Evolutionary conservation across 495 filamentous ascomycete genomes (phyloP), one percentile per base, ranked within the genome.

Genomic region (Neurospora sp.): DNA sequence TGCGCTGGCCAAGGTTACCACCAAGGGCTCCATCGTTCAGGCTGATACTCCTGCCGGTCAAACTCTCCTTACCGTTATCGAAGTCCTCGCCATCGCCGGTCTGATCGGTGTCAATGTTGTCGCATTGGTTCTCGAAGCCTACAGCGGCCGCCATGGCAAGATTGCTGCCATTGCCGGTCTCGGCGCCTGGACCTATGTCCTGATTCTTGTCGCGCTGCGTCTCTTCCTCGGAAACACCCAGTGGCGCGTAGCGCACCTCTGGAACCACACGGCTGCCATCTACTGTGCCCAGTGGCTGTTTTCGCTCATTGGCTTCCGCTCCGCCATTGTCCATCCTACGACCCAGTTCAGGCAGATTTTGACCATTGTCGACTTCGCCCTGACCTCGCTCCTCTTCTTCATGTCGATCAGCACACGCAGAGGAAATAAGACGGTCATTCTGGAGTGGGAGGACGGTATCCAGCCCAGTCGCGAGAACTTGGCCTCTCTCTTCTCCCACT

Each of bases 241-340:
- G 75, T 90, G 90, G 76, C 84, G 86, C 42, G 87, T 94, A 35
- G 91, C 92, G 18, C 86, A 88, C 48, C 81, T 98, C 11, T 99
- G 96, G 96, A 93, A 94, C 75, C 96, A 99, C 81, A 98, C 96
- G 0, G 90, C 94, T 9, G 83, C 86, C 66, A 86, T 98, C n/a
- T 99, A 99, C 80, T 85, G 86, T 71, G 84, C 91, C 70, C 92
- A 94, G 78, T 98, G 96, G 92, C 77, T 95, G 40, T 90, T 94
- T 77, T 85, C 87, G 1, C 75, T 93, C 20, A 82, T 93, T 74
- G 81, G 93, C 8, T 96, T 98, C 85, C 92, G 96, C 46, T 96
- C 94, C 40, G 89, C 88, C 46, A 80, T 98, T 70, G 90, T 98
- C 73, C 92, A 96, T 82, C 92, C 94, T 2, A 82, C 80, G 39